phyloP scores from a whole-genome alignment of 768 basidiomycete genomes.

The Basidioascus undulatus region DNA sequence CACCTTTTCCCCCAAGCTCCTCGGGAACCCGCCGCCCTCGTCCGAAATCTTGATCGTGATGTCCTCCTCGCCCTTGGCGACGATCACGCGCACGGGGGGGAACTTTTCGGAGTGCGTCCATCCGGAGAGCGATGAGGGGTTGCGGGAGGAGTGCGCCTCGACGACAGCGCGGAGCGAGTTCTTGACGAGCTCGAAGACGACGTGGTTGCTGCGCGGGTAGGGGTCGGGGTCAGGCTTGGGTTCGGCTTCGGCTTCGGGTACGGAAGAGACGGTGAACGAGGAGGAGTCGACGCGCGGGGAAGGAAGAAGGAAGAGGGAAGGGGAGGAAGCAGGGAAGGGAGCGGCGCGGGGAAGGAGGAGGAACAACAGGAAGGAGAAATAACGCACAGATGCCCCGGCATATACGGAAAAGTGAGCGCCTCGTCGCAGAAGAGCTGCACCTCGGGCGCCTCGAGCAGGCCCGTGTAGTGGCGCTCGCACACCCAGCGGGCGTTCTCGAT shows the following conservation, averaged over 20 bases:
- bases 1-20: too few relatives aligned
- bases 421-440: slow-evolving; percentile 87
- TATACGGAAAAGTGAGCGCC: slow-evolving; percentile 70
- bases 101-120: slow-evolving; percentile 55
- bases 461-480: slow-evolving; percentile 82
- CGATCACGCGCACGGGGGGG: slow-evolving; percentile 80
- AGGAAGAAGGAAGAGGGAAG: too few relatives aligned
- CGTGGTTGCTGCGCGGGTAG: too few relatives aligned
- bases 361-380: too few relatives aligned
- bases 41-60: slow-evolving; percentile 98
- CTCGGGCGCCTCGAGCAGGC: slow-evolving; percentile 83
- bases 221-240: too few relatives aligned
- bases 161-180: slow-evolving; percentile 94
- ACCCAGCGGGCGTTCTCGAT: slow-evolving; percentile 74
- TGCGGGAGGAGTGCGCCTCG: too few relatives aligned
- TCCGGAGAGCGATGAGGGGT: too few relatives aligned
- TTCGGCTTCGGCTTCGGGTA: too few relatives aligned
- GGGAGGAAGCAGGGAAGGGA: too few relatives aligned
- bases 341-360: too few relatives aligned
- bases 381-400: slow-evolving; percentile 60
- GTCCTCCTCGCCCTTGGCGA: slow-evolving; percentile 91
- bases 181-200: slow-evolving; percentile 88
- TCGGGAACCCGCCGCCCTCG: slow-evolving; percentile 82
- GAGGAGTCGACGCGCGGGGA: too few relatives aligned
- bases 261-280: too few relatives aligned